These are phyloP conservation scores for Sclerotinia borealis DNA, from an alignment of 2,329 filamentous ascomycete species.

Conservation along the genomic window DNA sequence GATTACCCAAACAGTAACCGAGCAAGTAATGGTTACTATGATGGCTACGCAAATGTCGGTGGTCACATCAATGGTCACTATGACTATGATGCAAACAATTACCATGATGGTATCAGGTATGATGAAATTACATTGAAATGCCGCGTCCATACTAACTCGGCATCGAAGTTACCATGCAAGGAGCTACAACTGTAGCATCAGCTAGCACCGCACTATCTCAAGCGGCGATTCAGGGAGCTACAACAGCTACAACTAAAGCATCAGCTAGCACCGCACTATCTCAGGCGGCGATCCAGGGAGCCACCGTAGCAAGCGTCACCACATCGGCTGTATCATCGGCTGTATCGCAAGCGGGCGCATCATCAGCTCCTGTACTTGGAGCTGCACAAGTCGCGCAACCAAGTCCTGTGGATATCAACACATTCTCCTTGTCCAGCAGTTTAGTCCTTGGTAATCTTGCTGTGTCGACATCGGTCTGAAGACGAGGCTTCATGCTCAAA, in stretches of 20 bases:
- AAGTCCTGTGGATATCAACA: conserved; percentile 23
- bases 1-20: conserved; percentile 17
- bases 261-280: neutral
- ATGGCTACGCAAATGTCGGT: conserved; percentile 5
- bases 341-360: neutral
- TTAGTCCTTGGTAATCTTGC: conserved; percentile 29
- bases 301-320: neutral
- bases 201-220: neutral
- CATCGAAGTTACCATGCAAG: neutral
- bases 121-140: neutral
- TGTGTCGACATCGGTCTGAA: conserved; percentile 14
- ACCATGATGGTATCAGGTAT: conserved; percentile 8
- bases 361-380: conserved; percentile 5
- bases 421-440: conserved; percentile 27
- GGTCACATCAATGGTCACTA: conserved; percentile 19
- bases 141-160: neutral
- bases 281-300: neutral
- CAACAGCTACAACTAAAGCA: neutral
- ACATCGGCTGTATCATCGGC: neutral
- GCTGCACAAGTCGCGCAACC: conserved; percentile 10
- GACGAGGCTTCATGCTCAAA: neutral
- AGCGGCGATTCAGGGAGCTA: neutral
- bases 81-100: conserved; percentile 14
- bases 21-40: conserved; percentile 1
- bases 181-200: neutral